A percentile compares a stretch with the other conserved stretches of the same genome.
Conservation (phyloP, 352 stramenopile genomes). For the Saprolegnia parasitica region DNA sequence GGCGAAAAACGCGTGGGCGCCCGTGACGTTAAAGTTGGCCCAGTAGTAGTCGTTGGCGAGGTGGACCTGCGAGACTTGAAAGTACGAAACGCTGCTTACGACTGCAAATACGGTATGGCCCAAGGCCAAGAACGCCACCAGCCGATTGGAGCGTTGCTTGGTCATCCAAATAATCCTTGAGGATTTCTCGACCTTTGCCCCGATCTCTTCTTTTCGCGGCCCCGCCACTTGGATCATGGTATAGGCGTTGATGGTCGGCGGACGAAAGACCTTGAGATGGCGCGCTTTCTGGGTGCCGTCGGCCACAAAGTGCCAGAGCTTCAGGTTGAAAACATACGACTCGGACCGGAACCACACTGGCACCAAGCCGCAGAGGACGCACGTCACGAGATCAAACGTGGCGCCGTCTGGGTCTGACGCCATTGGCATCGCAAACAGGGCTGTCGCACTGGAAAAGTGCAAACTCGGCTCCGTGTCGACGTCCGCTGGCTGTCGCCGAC, state of each 20-base stretch:
- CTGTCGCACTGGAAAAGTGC: background rate
- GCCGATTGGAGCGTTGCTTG: too few relatives aligned
- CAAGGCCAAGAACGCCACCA: background rate
- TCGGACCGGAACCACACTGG: background rate
- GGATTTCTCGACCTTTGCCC: too few relatives aligned
- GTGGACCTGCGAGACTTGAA: constrained; percentile 10
- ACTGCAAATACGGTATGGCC: background rate
- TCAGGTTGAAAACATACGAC: constrained; percentile 6
- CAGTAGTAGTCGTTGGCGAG: constrained; percentile 18
- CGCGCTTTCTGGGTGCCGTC: too few relatives aligned
- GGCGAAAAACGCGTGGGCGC: background rate
- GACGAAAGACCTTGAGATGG: too few relatives aligned
- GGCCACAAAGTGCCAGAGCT: constrained; percentile 2
- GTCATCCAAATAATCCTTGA: too few relatives aligned
- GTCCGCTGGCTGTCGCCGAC: too few relatives aligned
- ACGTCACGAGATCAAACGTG: background rate
- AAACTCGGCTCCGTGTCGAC: background rate
- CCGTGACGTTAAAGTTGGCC: constrained; percentile 14
- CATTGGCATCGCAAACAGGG: too few relatives aligned
- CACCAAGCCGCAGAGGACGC: constrained; percentile 4
- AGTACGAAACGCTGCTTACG: constrained; percentile 16
- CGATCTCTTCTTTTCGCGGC: too few relatives aligned
- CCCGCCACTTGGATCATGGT: too few relatives aligned
- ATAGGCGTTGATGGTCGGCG: too few relatives aligned
- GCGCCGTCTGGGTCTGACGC: too few relatives aligned